Evolutionary conservation across 1,139 yeast genomes (phyloP).

Genomic region (Blastobotrys persicus): DNA sequence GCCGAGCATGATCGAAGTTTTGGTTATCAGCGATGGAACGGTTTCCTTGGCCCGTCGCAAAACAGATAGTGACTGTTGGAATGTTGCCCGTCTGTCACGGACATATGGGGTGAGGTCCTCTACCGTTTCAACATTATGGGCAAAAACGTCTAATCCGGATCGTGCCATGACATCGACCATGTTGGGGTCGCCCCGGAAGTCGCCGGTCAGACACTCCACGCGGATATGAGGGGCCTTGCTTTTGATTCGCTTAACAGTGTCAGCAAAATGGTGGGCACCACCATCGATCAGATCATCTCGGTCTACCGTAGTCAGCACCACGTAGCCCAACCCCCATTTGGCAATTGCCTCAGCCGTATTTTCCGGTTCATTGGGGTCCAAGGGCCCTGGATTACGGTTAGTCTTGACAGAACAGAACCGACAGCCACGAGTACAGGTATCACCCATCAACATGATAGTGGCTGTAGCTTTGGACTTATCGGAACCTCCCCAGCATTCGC

Average conservation of each 20-base stretch:
- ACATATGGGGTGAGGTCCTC: conserved; percentile 93
- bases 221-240: conserved; percentile 84
- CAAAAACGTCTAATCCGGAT: conserved; percentile 93
- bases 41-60: conserved; percentile 75
- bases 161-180: conserved; percentile 78
- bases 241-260: conserved; percentile 82
- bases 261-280: conserved; percentile 87
- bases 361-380: conserved; percentile 96
- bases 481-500: conserved; percentile 99
- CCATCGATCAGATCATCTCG: conserved; percentile 94
- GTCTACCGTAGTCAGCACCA: conserved; percentile 95
- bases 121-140: conserved; percentile 96
- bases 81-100: conserved; percentile 95
- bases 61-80: conserved; percentile 80
- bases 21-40: conserved; percentile 76
- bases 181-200: conserved; percentile 84
- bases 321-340: conserved; percentile 98
- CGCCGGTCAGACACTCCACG: conserved; percentile 94
- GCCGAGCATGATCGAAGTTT: conserved; percentile 95
- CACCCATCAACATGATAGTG: conserved; percentile 97
- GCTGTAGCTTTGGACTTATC: conserved; percentile 95
- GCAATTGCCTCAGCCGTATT: conserved; percentile 97
- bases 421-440: conserved; percentile 98
- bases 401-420: conserved; percentile 97
- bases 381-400: conserved; percentile 76